Conservation (phyloP, 2,329 filamentous ascomycete species). For the Stagonosporopsis tanaceti region DNA sequence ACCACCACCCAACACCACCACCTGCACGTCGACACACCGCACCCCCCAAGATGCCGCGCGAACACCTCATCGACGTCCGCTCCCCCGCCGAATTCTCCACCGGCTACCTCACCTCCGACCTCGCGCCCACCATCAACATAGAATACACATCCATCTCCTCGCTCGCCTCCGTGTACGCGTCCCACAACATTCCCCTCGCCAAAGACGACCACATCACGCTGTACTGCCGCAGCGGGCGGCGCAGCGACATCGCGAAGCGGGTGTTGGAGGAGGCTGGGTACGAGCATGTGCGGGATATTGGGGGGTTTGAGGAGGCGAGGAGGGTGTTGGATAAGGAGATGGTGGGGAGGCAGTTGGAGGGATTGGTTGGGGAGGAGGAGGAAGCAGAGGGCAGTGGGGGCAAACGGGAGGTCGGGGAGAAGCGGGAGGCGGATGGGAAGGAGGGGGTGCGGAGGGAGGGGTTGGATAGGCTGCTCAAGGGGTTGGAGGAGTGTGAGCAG, state of each 20-base stretch:
- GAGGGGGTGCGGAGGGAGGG: slow-evolving; percentile 19
- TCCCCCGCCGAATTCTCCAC: slow-evolving; percentile 47
- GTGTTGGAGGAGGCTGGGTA: slow-evolving; percentile 43
- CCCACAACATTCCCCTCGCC: slow-evolving; percentile 24
- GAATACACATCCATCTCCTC: slow-evolving; percentile 46
- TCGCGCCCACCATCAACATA: slow-evolving; percentile 46
- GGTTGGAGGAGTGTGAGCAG: slow-evolving; percentile 32
- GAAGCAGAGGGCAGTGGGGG: neutral
- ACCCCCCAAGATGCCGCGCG: slow-evolving; percentile 14
- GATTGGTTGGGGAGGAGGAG: slow-evolving; percentile 2
- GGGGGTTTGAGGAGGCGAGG: slow-evolving; percentile 46
- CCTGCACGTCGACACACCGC: neutral
- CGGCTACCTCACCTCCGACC: slow-evolving; percentile 37
- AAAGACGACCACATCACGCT: slow-evolving; percentile 47
- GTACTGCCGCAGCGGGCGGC: slow-evolving; percentile 48
- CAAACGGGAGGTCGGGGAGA: neutral
- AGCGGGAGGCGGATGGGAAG: neutral
- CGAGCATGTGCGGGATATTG: slow-evolving; percentile 44
- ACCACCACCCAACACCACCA: too few relatives aligned
- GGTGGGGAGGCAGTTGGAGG: slow-evolving; percentile 26
- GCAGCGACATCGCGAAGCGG: slow-evolving; percentile 44
- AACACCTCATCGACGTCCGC: slow-evolving; percentile 49
- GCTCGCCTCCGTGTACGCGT: slow-evolving; percentile 33
- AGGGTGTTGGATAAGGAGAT: slow-evolving; percentile 40
- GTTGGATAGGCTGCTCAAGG: slow-evolving; percentile 37